Conservation (phyloP, 768 basidiomycete species). For the Boletus bicolor region DNA sequence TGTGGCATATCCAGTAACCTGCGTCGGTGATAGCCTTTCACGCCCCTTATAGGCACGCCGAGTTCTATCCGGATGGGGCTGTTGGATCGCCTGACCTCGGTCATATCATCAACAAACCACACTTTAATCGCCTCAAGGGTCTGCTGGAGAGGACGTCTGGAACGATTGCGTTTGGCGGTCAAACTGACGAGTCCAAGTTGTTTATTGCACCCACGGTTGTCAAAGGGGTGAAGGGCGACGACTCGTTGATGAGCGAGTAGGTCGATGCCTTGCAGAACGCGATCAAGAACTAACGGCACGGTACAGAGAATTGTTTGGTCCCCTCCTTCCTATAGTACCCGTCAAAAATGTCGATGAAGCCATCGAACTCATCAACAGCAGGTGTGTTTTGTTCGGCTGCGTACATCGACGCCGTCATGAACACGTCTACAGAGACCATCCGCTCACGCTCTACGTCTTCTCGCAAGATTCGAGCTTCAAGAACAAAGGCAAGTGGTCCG, state of each 20-base stretch:
- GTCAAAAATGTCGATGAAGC: constrained; percentile 71
- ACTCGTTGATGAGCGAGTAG: constrained; percentile 76
- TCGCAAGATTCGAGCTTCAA: constrained; percentile 56
- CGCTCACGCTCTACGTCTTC: constrained; percentile 78
- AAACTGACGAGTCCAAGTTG: constrained; percentile 50
- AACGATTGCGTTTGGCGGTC: constrained; percentile 60
- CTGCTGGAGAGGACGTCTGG: constrained; percentile 69
- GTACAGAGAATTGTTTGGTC: constrained; percentile 79
- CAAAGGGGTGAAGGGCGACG: constrained; percentile 54
- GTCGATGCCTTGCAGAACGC: constrained; percentile 22
- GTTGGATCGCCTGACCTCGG: constrained; percentile 42
- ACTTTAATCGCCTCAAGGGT: constrained; percentile 57
- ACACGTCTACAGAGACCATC: constrained; percentile 52
- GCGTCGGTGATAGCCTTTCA: background rate
- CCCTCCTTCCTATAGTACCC: constrained; percentile 70
- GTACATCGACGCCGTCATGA: background rate
- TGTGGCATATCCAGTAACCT: background rate
- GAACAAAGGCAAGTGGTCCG: constrained; percentile 47
- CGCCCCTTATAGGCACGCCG: constrained; percentile 17
- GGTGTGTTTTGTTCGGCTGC: constrained; percentile 34
- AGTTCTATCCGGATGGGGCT: constrained; percentile 43
- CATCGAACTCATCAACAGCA: constrained; percentile 61
- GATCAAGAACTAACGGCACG: background rate
- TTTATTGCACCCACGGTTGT: constrained; percentile 77
- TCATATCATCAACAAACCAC: constrained; percentile 51